Percentiles rank a stretch among this genome's conserved stretches.
Conservation (phyloP, 164 flowering plant genomes). For the Stephania yunnanensis region DNA sequence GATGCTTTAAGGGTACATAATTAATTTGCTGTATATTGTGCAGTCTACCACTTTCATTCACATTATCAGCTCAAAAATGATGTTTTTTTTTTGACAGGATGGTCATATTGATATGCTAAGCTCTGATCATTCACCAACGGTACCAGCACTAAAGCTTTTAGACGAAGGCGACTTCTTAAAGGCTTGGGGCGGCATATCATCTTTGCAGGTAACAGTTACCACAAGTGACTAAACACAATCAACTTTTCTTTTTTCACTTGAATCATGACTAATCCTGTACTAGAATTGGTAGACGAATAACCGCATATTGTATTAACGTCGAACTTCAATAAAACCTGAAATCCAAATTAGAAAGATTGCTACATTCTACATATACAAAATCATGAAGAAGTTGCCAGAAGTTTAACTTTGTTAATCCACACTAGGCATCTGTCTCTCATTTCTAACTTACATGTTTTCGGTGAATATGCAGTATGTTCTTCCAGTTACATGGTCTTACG, state of each 20-base stretch:
- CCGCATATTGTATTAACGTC: not conserved
- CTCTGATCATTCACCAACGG: constrained; percentile 95
- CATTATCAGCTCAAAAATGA: not conserved
- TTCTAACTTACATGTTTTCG: not conserved
- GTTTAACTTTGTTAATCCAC: not conserved
- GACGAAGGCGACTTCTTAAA: constrained; percentile 76
- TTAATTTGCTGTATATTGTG: not conserved
- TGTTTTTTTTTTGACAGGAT: constrained; percentile 39
- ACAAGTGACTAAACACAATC: not conserved
- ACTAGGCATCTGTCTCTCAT: not conserved
- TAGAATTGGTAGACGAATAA: not conserved
- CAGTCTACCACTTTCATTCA: not conserved
- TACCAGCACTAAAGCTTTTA: constrained; percentile 74
- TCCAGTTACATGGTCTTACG: constrained; percentile 92
- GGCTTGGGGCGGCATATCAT: constrained; percentile 99
- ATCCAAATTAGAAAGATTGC: not conserved
- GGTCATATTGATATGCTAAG: constrained; percentile 89
- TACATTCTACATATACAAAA: not conserved
- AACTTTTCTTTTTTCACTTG: not conserved
- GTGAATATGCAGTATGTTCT: constrained; percentile 74
- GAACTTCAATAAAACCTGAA: not conserved
- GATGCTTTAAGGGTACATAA: constrained; percentile 64
- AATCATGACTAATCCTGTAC: not conserved
- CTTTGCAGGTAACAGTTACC: constrained; percentile 66
- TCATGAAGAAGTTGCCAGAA: not conserved